Percentiles rank a stretch among this genome's conserved stretches.
Conservation (phyloP, 768 basidiomycete genomes). For the Trametes punicea region DNA sequence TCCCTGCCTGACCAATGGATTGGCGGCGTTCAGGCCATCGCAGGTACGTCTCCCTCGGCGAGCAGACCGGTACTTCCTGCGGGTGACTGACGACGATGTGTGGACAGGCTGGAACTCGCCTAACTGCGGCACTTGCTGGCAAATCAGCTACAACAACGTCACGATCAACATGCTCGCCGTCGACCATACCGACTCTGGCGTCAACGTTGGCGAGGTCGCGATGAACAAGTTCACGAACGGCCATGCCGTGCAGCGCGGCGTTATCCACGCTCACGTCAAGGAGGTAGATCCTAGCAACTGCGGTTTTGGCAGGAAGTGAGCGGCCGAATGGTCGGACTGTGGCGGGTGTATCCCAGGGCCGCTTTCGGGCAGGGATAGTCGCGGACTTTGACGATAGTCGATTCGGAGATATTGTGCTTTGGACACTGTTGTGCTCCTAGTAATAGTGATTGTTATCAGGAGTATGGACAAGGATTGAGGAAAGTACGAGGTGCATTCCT, state of each 20-base stretch:
- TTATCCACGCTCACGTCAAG: slow-evolving; percentile 41
- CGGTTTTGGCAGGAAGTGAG: slow-evolving; percentile 28
- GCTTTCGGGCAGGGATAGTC: not conserved
- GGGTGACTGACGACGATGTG: not conserved
- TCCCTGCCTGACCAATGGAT: slow-evolving; percentile 34
- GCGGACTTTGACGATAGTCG: too few relatives aligned
- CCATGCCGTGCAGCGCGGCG: slow-evolving; percentile 45
- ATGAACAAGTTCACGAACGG: slow-evolving; percentile 37
- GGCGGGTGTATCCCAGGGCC: not conserved
- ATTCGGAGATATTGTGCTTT: too few relatives aligned
- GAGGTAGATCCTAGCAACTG: slow-evolving; percentile 47
- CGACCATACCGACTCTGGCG: slow-evolving; percentile 30
- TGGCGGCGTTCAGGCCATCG: slow-evolving; percentile 32
- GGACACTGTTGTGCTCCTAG: too few relatives aligned
- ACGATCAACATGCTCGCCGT: slow-evolving; percentile 30
- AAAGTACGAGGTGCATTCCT: too few relatives aligned
- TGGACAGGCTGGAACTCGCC: slow-evolving; percentile 27
- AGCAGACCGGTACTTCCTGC: not conserved
- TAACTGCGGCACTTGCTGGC: slow-evolving; percentile 35
- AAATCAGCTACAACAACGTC: slow-evolving; percentile 25
- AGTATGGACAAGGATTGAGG: too few relatives aligned
- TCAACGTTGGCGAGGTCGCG: slow-evolving; percentile 33
- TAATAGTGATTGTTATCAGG: too few relatives aligned
- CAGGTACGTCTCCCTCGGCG: not conserved
- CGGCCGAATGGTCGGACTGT: not conserved